Percentiles rank a stretch among this genome's conserved stretches.
phyloP scores from a whole-genome alignment of 2,329 filamentous ascomycete species.

The Biscogniauxia sp. region DNA sequence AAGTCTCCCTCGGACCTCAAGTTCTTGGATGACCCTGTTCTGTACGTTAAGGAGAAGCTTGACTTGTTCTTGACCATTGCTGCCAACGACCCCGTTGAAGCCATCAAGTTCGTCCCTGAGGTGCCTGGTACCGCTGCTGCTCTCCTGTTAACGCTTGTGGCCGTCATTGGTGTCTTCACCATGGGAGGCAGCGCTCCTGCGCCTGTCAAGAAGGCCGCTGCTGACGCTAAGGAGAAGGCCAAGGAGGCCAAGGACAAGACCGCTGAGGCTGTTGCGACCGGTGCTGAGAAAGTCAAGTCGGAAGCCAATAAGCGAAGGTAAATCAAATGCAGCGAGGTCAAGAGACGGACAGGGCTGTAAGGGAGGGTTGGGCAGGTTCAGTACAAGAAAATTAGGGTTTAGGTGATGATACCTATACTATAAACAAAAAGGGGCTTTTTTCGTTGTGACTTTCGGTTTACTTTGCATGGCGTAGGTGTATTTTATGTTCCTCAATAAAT shows the following conservation, averaged over 20 bases:
- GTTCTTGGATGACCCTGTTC: conserved; percentile 88
- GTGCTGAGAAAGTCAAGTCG: conserved; percentile 72
- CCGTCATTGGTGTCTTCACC: conserved; percentile 66
- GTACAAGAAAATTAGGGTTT: background rate
- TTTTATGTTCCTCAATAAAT: background rate
- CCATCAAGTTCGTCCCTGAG: conserved; percentile 87
- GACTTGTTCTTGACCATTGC: conserved; percentile 85
- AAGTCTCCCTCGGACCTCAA: conserved; percentile 74
- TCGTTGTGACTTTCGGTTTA: background rate
- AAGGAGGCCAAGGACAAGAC: conserved; percentile 75
- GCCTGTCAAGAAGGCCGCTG: conserved; percentile 70
- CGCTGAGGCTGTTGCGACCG: conserved; percentile 55
- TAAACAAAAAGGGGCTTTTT: background rate
- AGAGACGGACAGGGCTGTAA: background rate
- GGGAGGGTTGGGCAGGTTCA: background rate
- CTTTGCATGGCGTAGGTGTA: conserved; percentile 1
- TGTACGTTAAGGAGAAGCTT: conserved; percentile 87
- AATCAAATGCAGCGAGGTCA: background rate
- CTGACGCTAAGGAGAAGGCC: conserved; percentile 65
- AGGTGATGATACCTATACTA: background rate
- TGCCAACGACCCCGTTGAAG: conserved; percentile 77
- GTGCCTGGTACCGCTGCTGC: conserved; percentile 78
- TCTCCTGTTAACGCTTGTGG: conserved; percentile 66
- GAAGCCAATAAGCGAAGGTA: conserved; percentile 60
- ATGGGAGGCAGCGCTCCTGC: conserved; percentile 64